Conservation (phyloP, 768 basidiomycete genomes). For the Flagelloscypha sp. region DNA sequence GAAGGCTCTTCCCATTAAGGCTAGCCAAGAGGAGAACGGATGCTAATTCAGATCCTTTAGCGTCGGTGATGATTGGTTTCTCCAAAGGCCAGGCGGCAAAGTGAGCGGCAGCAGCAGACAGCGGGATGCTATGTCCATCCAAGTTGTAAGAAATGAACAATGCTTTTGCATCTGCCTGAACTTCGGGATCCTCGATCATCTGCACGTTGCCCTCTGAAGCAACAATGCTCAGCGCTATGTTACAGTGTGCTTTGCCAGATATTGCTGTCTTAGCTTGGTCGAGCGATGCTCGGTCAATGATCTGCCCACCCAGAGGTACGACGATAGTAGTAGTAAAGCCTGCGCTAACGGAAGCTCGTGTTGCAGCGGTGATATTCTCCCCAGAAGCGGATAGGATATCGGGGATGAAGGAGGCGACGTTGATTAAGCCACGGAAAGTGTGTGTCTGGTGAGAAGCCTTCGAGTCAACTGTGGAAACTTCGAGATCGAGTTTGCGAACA, state of each 20-base stretch:
- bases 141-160: conserved; percentile 78
- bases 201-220: conserved; percentile 64
- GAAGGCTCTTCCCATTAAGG: conserved; percentile 79
- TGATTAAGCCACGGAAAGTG: conserved; percentile 87
- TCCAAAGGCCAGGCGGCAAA: conserved; percentile 87
- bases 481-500: conserved; percentile 80
- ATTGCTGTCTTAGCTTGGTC: conserved; percentile 63
- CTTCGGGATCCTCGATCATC: conserved; percentile 60
- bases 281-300: conserved; percentile 61
- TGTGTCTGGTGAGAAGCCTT: conserved; percentile 91
- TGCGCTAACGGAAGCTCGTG: conserved; percentile 76
- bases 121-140: conserved; percentile 37
- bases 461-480: conserved; percentile 85
- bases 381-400: conserved; percentile 45
- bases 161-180: conserved; percentile 72
- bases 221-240: conserved; percentile 77
- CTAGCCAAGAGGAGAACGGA: conserved; percentile 92
- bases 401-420: conserved; percentile 82
- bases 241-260: conserved; percentile 64
- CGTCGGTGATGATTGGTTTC: conserved; percentile 92
- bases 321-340: conserved; percentile 86
- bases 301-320: conserved; percentile 60
- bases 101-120: conserved; percentile 75
- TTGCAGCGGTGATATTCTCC: conserved; percentile 56
- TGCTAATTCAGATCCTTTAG: conserved; percentile 85